These are phyloP conservation scores for Coemansia sp. DNA, from an alignment of 192 early-diverging fungal genomes.

Conservation along the genomic window DNA sequence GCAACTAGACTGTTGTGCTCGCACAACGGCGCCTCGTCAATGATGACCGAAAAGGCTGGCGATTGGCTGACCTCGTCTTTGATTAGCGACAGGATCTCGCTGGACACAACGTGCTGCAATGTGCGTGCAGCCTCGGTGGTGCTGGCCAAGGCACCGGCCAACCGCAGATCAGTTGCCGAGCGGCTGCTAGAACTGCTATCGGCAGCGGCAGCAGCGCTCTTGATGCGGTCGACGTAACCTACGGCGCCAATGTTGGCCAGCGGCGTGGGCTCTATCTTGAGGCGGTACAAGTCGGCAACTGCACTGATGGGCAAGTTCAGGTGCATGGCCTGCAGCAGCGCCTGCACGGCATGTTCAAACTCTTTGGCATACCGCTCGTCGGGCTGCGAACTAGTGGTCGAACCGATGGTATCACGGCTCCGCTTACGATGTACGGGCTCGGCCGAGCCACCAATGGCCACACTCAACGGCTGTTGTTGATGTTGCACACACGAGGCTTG, in stretches of 20 bases:
- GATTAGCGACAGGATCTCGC: conserved; percentile 47
- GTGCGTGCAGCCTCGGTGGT: conserved; percentile 32
- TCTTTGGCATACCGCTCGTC: conserved; percentile 41
- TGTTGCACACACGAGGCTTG: not conserved
- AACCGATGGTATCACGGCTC: conserved; percentile 7
- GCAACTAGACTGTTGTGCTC: conserved; percentile 53
- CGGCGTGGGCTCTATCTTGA: conserved; percentile 32
- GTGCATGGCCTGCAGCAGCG: conserved; percentile 48
- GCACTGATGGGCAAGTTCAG: conserved; percentile 46
- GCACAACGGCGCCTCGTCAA: conserved; percentile 49
- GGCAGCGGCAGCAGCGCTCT: not conserved
- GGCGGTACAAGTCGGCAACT: conserved; percentile 37
- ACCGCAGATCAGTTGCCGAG: conserved; percentile 15
- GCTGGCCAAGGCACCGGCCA: conserved; percentile 29
- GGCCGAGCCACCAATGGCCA: not conserved
- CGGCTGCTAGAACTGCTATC: conserved; percentile 1
- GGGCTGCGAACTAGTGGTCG: conserved; percentile 11
- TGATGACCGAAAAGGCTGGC: conserved; percentile 49
- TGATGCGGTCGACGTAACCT: conserved; percentile 11
- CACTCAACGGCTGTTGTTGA: not conserved
- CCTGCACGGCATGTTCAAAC: conserved; percentile 46
- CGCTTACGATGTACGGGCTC: conserved; percentile 2
- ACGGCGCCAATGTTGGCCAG: conserved; percentile 31
- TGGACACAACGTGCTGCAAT: conserved; percentile 52
- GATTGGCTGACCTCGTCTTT: conserved; percentile 54